Evolutionary conservation across 148 eudicot genomes (phyloP).

Genomic region (Diospyros kaki): DNA sequence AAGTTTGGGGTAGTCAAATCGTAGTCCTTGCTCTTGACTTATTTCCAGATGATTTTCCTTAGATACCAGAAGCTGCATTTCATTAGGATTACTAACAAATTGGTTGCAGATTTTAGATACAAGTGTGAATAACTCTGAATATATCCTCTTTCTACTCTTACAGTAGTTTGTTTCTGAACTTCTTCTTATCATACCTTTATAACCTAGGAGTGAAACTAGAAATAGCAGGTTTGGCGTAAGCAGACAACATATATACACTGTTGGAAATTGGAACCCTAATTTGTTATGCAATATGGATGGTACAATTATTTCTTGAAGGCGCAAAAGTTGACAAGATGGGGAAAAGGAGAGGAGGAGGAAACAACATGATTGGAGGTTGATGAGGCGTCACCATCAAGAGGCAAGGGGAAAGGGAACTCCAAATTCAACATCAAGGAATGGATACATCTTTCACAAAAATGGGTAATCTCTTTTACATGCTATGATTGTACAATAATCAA

Average conservation of each 20-base stretch:
- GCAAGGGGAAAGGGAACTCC: background rate
- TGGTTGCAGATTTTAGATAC: background rate
- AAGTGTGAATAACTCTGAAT: background rate
- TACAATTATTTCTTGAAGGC: background rate
- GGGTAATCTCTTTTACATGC: conserved; percentile 9
- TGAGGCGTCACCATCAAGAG: background rate
- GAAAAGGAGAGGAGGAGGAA: background rate
- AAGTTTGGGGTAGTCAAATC: conserved; percentile 25
- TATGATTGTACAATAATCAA: conserved; percentile 12
- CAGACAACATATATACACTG: no score
- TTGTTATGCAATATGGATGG: no score
- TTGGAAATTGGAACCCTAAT: no score
- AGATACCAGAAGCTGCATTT: background rate
- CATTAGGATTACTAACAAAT: background rate
- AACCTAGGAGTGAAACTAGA: no score
- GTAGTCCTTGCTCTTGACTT: conserved; percentile 12
- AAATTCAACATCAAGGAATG: conserved; percentile 1
- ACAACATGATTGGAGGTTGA: background rate
- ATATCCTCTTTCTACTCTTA: no score
- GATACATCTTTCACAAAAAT: background rate
- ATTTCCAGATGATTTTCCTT: background rate
- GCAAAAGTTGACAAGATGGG: conserved; percentile 15
- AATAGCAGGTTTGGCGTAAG: no score
- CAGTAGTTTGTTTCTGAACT: no score
- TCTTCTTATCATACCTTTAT: no score